A percentile compares a stretch with the other conserved stretches of the same genome.
Evolutionary conservation across 495 filamentous ascomycete genomes (phyloP).

Genomic region (Penicillium dipodomyicola): DNA sequence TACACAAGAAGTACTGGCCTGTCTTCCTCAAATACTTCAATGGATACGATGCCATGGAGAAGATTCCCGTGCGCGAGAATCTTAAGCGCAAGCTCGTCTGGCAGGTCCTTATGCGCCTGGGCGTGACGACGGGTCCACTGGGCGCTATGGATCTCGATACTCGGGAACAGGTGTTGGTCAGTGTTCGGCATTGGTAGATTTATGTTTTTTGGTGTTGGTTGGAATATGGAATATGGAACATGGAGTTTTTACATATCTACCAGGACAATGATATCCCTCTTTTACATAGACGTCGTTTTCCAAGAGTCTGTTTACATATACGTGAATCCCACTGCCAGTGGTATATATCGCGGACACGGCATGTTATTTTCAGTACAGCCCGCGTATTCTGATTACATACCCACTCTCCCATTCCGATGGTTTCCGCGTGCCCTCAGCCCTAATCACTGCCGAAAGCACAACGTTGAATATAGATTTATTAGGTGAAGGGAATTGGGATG

Average conservation of each 20-base stretch:
- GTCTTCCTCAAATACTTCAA: conserved; percentile 77
- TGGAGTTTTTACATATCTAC: conserved; percentile 2
- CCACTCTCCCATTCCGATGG: conserved; percentile 26
- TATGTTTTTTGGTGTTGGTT: neutral
- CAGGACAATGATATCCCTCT: conserved; percentile 6
- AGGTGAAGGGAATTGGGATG: neutral
- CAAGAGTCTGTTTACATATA: neutral
- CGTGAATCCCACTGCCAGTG: neutral
- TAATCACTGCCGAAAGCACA: conserved; percentile 27
- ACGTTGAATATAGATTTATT: neutral
- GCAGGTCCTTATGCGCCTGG: conserved; percentile 53
- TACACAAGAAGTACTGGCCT: conserved; percentile 54
- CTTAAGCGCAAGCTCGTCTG: conserved; percentile 81
- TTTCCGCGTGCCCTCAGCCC: conserved; percentile 35
- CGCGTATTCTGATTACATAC: conserved; percentile 28
- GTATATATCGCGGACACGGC: conserved; percentile 4
- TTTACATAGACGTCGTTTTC: neutral
- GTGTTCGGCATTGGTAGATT: conserved; percentile 45
- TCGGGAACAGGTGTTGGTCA: conserved; percentile 42
- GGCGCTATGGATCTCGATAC: conserved; percentile 34
- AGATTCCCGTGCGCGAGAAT: conserved; percentile 75
- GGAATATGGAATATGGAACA: neutral
- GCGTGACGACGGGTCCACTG: conserved; percentile 33
- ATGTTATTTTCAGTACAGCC: conserved; percentile 9
- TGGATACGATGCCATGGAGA: conserved; percentile 80